Evolutionary conservation across 192 early-diverging fungal species (phyloP), one percentile per base, ranked within the genome.

Genomic region (Chytriomyces hyalinus): DNA sequence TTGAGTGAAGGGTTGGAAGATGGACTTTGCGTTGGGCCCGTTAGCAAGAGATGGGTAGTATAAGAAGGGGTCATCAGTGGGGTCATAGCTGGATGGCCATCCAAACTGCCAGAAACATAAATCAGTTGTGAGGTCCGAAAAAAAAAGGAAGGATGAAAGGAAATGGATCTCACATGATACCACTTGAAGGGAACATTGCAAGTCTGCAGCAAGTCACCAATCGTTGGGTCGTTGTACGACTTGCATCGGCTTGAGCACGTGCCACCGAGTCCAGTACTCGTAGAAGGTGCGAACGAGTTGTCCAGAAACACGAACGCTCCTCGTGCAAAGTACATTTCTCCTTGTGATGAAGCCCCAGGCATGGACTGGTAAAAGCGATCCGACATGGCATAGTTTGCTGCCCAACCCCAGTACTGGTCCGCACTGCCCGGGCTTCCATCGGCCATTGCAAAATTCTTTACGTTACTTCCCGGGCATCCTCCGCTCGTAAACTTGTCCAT

Each of bases 271-370:
- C 7, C 15, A 51, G 68, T 47, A n/a, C 22, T 22, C 46, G 9
- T 51, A n/a, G 24, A 22, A 36, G 36, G 36, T 36, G 36, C 36
- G 2, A 36, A 36, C 36, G 59, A 60, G n/a, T 76, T 67, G 74
- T 65, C 63, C n/a, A 53, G 8, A 43, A 76, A 76, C 61, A 76
- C 74, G n/a, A n/a, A 65, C 10, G 74, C 11, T n/a, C 57, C 70
- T 7, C 77, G 51, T 15, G 77, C 67, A 70, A 70, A 73, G 69
- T 70, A 78, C 70, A 78, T 78, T 36, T 78, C 77, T 26, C 65
- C 74, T 48, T 75, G 47, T 44, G 26, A 43, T 17, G 67, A 71
- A 15, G 73, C 70, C 9, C 77, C 77, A 0, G 50, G 26, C 13
- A 62, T n/a, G 10, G 77, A 70, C 44, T 78, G 77, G 62, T 74